These are phyloP conservation scores for Trichosanthes truncata DNA, from an alignment of 306 rosid genomes.

Conservation along the genomic window DNA sequence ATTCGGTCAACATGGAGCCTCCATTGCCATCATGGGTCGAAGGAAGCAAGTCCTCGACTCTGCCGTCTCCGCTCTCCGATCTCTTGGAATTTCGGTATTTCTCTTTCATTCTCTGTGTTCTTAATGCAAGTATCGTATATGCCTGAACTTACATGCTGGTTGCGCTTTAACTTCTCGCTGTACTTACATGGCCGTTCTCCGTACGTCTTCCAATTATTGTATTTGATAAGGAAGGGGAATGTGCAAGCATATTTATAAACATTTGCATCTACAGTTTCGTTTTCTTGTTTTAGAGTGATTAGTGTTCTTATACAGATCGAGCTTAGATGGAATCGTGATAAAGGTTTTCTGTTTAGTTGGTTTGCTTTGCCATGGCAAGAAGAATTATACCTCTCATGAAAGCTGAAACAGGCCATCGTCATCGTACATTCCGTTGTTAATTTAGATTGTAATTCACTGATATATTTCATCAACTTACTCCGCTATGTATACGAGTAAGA, in stretches of 20 bases:
- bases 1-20: slow-evolving; percentile 85
- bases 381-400: neutral
- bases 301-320: no score
- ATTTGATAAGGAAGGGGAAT: neutral
- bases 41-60: slow-evolving; percentile 59
- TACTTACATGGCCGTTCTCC: neutral
- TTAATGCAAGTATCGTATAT: neutral
- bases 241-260: neutral
- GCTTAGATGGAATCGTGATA: neutral
- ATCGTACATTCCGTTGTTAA: neutral
- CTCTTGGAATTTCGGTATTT: slow-evolving; percentile 49
- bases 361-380: neutral
- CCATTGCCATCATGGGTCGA: slow-evolving; percentile 83
- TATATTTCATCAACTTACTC: neutral
- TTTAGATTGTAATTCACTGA: neutral
- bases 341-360: neutral
- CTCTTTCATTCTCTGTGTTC: neutral
- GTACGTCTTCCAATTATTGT: neutral
- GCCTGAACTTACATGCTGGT: neutral
- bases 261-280: neutral
- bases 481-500: neutral
- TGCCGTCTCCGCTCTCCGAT: slow-evolving; percentile 57
- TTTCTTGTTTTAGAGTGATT: neutral
- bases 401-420: neutral
- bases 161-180: neutral